A percentile compares a stretch with the other conserved stretches of the same genome.
Evolutionary conservation across 2,329 filamentous ascomycete species (phyloP).

Genomic region (Arthroderma uncinatum): DNA sequence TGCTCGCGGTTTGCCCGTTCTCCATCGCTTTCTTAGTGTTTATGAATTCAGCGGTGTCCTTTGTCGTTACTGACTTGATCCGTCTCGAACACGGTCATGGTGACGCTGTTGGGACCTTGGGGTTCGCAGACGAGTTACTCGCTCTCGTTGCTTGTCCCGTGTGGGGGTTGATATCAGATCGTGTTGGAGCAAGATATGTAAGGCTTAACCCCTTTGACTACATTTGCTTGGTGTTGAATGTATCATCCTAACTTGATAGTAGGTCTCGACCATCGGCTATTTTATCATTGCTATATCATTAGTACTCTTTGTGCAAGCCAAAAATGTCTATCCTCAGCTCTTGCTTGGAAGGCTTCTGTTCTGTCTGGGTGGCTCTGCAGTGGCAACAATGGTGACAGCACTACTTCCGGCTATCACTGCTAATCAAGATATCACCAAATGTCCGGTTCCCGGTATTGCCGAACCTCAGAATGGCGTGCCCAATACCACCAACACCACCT

Average conservation of each 20-base stretch:
- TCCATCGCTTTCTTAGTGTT: conserved; percentile 57
- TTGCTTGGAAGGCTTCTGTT: conserved; percentile 77
- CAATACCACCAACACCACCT: conserved; percentile 27
- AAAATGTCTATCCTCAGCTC: conserved; percentile 79
- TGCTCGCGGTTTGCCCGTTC: conserved; percentile 52
- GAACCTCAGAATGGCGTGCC: conserved; percentile 17
- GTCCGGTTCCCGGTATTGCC: conserved; percentile 10
- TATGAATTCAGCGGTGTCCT: conserved; percentile 53
- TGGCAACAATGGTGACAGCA: conserved; percentile 96
- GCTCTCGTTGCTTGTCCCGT: conserved; percentile 39
- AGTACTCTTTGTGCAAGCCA: conserved; percentile 71
- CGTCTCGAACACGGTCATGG: conserved; percentile 46
- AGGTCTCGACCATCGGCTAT: conserved; percentile 62
- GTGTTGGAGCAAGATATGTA: conserved; percentile 39
- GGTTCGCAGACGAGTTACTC: conserved; percentile 41
- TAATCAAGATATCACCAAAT: conserved; percentile 11
- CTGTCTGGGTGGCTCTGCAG: conserved; percentile 80
- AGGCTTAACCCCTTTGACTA: conserved; percentile 15
- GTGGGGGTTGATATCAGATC: conserved; percentile 42
- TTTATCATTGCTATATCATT: conserved; percentile 66
- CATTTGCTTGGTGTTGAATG: conserved; percentile 5
- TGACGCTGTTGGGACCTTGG: conserved; percentile 47
- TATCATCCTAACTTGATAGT: not conserved
- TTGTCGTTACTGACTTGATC: conserved; percentile 54
- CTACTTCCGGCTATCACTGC: conserved; percentile 63